Evolutionary conservation across 441 rosid species (phyloP).

Genomic region (Populus hybrid): DNA sequence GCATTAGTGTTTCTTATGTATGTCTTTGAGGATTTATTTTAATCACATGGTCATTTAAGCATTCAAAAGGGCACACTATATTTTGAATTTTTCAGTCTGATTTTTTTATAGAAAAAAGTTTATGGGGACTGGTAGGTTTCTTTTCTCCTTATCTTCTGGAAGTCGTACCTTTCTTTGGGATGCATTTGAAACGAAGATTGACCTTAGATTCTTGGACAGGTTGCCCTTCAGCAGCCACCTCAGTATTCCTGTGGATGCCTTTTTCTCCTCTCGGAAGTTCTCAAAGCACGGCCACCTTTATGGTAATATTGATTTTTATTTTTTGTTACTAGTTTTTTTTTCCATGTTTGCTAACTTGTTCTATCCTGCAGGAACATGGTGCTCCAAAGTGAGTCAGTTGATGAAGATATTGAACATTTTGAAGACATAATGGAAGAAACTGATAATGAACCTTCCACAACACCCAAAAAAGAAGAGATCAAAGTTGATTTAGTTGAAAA

Average conservation of each 20-base stretch:
- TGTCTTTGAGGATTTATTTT: neutral
- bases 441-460: slow-evolving; percentile 29
- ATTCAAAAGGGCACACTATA: neutral
- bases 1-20: neutral
- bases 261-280: slow-evolving; percentile 91
- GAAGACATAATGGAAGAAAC: slow-evolving; percentile 78
- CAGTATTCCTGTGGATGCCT: slow-evolving; percentile 94
- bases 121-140: neutral
- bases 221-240: slow-evolving; percentile 94
- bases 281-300: slow-evolving; percentile 80
- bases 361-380: slow-evolving; percentile 69
- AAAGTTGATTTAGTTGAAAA: slow-evolving; percentile 20
- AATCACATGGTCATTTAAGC: neutral
- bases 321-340: neutral
- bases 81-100: neutral
- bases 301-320: slow-evolving; percentile 46
- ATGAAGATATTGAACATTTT: slow-evolving; percentile 82
- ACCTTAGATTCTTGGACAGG: slow-evolving; percentile 42
- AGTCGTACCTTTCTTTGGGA: neutral
- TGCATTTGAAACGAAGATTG: neutral
- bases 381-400: slow-evolving; percentile 66
- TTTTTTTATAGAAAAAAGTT: neutral
- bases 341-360: neutral
- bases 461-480: slow-evolving; percentile 33
- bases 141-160: neutral